Conservation (phyloP, 2,329 filamentous ascomycete genomes). For the Pseudogymnoascus sp. region DNA sequence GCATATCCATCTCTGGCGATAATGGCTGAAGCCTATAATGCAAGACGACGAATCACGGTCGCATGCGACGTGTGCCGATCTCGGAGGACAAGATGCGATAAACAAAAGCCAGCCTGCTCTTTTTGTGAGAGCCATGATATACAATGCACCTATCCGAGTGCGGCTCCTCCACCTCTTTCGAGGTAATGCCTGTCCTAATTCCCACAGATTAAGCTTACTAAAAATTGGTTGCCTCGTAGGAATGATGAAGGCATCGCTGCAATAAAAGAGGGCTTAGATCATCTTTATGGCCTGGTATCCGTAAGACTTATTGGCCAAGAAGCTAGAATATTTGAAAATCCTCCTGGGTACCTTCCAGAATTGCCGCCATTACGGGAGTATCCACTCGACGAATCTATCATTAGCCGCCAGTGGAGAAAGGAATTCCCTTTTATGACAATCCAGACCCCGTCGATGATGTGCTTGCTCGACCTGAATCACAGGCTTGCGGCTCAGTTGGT, state of each 20-base stretch:
- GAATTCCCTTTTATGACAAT: conserved; percentile 17
- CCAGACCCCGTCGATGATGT: conserved; percentile 15
- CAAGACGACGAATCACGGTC: conserved; percentile 12
- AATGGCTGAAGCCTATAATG: not conserved
- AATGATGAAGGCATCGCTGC: conserved; percentile 1
- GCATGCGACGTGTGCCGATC: conserved; percentile 22
- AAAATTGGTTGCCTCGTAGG: not conserved
- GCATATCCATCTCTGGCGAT: not conserved
- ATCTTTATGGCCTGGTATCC: conserved; percentile 9
- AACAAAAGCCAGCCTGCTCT: conserved; percentile 18
- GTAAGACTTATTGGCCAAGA: not conserved
- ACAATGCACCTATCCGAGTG: conserved; percentile 11
- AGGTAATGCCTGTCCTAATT: conserved; percentile 9
- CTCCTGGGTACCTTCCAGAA: not conserved
- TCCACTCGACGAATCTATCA: conserved; percentile 15
- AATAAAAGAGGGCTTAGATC: conserved; percentile 10
- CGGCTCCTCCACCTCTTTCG: not conserved
- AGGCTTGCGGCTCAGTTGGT: conserved; percentile 12
- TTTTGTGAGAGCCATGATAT: conserved; percentile 18
- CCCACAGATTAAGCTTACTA: not conserved
- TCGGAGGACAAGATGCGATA: conserved; percentile 23
- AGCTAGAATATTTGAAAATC: not conserved
- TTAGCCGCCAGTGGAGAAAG: conserved; percentile 15
- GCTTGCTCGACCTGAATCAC: conserved; percentile 12
- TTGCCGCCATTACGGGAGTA: conserved; percentile 7